Conservation (phyloP, 2,329 filamentous ascomycete genomes). For the Penicillium sp. region DNA sequence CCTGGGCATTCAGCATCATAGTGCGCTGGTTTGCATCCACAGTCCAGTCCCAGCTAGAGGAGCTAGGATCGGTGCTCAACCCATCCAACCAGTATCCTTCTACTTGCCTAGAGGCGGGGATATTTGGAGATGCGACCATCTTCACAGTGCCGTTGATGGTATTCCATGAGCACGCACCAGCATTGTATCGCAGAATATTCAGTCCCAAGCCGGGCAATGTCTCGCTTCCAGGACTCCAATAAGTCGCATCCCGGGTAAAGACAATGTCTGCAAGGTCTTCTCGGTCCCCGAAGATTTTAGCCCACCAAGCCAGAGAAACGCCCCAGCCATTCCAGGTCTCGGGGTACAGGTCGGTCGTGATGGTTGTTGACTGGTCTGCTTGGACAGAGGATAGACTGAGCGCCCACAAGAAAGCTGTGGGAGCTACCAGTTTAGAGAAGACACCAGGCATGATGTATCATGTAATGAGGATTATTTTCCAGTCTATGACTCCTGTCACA, state of each 20-base stretch:
- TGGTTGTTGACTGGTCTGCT: constrained; percentile 7
- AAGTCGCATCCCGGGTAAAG: constrained; percentile 7
- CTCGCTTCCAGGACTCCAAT: constrained; percentile 1
- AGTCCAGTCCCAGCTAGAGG: constrained; percentile 15
- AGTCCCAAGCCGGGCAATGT: constrained; percentile 8
- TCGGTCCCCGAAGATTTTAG: constrained; percentile 9
- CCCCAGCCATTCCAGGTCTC: constrained; percentile 11
- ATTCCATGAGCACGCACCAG: constrained; percentile 13
- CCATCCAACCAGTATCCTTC: constrained; percentile 15
- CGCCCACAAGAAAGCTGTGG: background rate
- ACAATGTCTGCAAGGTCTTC: constrained; percentile 11
- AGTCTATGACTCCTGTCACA: background rate
- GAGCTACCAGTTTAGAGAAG: background rate
- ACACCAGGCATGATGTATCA: background rate
- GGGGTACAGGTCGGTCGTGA: constrained; percentile 7
- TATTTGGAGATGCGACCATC: constrained; percentile 11
- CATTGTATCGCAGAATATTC: constrained; percentile 15
- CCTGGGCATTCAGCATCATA: constrained; percentile 11
- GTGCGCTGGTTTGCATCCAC: constrained; percentile 13
- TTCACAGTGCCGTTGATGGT: constrained; percentile 6
- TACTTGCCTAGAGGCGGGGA: constrained; percentile 8
- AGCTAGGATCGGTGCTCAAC: constrained; percentile 5
- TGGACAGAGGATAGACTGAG: background rate
- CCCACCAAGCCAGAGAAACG: constrained; percentile 15
- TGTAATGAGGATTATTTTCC: background rate